These are phyloP conservation scores for Neofusicoccum parvum DNA, from an alignment of 2,329 filamentous ascomycete genomes.

Conservation along the genomic window DNA sequence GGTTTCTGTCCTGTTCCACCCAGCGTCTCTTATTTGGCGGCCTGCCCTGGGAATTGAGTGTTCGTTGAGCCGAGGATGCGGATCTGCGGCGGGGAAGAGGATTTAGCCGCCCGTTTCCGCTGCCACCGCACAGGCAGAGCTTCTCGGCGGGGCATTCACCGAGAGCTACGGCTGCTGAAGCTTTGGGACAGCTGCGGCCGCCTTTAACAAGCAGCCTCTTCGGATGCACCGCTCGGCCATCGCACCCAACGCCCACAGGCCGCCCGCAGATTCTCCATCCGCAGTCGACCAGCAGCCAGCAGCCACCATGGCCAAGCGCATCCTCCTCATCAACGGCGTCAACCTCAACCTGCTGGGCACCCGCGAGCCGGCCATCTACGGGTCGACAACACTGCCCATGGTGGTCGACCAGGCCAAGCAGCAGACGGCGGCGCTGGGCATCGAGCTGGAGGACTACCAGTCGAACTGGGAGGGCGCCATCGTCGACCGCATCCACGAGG, in stretches of 20 bases:
- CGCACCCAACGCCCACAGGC: too few species aligned
- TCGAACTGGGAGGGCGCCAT: constrained; percentile 78
- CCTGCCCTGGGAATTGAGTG: neutral
- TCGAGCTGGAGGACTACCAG: constrained; percentile 64
- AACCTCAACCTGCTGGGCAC: constrained; percentile 80
- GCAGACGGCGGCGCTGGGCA: constrained; percentile 54
- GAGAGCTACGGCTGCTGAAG: too few species aligned
- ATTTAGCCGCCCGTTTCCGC: neutral
- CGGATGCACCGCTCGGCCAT: neutral
- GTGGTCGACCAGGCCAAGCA: constrained; percentile 54
- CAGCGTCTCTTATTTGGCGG: too few species aligned
- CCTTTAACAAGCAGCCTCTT: too few species aligned
- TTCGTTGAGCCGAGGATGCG: neutral
- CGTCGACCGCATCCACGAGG: constrained; percentile 72
- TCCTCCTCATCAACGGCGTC: constrained; percentile 78
- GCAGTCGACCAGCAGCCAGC: neutral
- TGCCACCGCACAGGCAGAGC: neutral
- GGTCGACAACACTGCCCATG: constrained; percentile 66
- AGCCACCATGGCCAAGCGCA: constrained; percentile 43
- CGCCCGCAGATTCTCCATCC: neutral
- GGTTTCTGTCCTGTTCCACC: too few species aligned
- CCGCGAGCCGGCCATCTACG: constrained; percentile 74
- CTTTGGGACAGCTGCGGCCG: too few species aligned
- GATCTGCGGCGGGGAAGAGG: neutral
- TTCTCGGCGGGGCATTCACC: too few species aligned